A percentile compares a stretch with the other conserved stretches of the same genome.
Conservation (phyloP, 176 grass and related monocot genomes). For the Oryza longistaminata region DNA sequence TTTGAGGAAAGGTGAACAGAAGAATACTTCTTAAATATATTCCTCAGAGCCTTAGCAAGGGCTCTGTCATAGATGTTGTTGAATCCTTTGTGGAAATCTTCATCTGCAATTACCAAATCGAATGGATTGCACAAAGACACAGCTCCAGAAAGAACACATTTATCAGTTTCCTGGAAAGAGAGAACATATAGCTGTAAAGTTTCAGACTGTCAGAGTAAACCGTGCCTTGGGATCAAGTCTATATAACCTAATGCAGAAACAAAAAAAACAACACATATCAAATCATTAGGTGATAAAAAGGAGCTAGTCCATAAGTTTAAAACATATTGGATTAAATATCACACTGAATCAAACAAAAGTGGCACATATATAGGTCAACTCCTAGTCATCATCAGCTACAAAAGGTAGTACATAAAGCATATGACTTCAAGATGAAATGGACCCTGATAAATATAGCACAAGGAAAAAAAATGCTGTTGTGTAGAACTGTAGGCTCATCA, state of each 20-base stretch:
- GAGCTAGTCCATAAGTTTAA: neutral
- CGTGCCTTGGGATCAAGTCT: neutral
- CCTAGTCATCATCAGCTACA: neutral
- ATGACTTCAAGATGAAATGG: slow-evolving; percentile 2
- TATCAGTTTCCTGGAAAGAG: slow-evolving; percentile 69
- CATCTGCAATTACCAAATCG: slow-evolving; percentile 93
- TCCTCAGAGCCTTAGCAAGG: slow-evolving; percentile 61
- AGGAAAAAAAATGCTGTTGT: neutral
- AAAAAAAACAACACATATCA: neutral
- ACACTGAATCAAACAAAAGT: neutral
- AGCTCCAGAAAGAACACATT: slow-evolving; percentile 80
- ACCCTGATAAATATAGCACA: neutral
- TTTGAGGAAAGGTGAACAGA: slow-evolving; percentile 29
- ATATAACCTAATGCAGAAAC: neutral
- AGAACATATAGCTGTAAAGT: neutral
- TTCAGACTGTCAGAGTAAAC: slow-evolving; percentile 3
- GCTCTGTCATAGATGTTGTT: slow-evolving; percentile 93
- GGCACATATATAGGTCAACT: slow-evolving; percentile 8
- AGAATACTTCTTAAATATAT: slow-evolving; percentile 79
- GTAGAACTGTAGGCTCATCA: neutral
- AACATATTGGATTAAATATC: neutral
- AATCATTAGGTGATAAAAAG: neutral
- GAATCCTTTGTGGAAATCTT: slow-evolving; percentile 97
- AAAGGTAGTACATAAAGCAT: slow-evolving; percentile 5
- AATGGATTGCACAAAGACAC: slow-evolving; percentile 97